phyloP scores from a whole-genome alignment of 2,329 filamentous ascomycete species.

The Rhinocladiella mackenziei region DNA sequence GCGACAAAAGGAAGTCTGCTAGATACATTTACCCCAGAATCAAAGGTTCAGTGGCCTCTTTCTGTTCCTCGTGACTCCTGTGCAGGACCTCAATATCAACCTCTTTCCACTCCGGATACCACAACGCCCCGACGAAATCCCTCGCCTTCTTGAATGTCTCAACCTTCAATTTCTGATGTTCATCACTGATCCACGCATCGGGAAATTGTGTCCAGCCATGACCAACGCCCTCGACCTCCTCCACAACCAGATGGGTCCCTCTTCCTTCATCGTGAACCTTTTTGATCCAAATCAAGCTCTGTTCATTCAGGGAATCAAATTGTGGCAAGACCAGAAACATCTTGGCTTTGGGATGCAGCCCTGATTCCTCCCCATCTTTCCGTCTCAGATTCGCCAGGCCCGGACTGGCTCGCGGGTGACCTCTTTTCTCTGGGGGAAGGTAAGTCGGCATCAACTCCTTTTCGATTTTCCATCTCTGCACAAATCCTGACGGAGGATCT shows the following conservation, averaged over 20 bases:
- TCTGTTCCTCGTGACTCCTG: no score
- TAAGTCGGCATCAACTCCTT: conserved; percentile 29
- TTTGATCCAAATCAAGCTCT: conserved; percentile 26
- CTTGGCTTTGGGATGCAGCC: conserved; percentile 27
- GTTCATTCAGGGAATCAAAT: conserved; percentile 25
- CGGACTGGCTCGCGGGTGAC: conserved; percentile 25
- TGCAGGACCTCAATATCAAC: conserved; percentile 5
- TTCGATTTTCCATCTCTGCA: conserved; percentile 25
- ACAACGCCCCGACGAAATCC: conserved; percentile 14
- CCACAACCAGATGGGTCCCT: conserved; percentile 21
- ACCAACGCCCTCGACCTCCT: conserved; percentile 24
- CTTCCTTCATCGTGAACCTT: conserved; percentile 26
- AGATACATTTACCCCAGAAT: no score
- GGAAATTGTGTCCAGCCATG: conserved; percentile 32
- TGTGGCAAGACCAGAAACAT: conserved; percentile 28
- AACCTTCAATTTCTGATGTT: conserved; percentile 14
- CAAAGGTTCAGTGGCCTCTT: no score
- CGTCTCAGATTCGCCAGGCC: conserved; percentile 23
- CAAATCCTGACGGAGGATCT: conserved; percentile 21
- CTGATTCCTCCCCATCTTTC: conserved; percentile 3
- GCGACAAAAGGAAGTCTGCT: no score
- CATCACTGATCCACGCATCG: conserved; percentile 26
- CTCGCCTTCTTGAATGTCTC: conserved; percentile 18
- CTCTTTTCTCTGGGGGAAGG: conserved; percentile 20
- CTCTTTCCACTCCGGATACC: conserved; percentile 10